Evolutionary conservation across 441 rosid species (phyloP).

Genomic region (Arabidopsis lyrata): DNA sequence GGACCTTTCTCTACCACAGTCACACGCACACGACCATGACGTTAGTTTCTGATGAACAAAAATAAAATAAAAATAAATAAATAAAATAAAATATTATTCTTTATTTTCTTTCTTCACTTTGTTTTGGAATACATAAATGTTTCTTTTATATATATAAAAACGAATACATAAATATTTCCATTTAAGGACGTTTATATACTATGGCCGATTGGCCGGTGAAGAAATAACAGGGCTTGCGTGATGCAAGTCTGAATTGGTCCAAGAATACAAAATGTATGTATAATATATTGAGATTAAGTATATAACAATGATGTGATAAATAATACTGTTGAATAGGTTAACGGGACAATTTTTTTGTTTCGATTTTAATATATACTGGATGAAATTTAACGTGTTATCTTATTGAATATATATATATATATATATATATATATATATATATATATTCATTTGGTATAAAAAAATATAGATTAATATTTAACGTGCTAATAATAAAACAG

Average conservation of each 20-base stretch:
- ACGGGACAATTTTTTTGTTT: neutral
- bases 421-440: too few relatives aligned
- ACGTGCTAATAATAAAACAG: too few relatives aligned
- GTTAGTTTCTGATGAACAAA: too few relatives aligned
- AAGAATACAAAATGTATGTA: neutral
- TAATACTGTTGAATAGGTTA: neutral
- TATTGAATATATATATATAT: too few relatives aligned
- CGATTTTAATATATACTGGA: neutral
- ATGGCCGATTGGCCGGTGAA: conserved; percentile 21
- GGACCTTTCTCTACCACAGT: conserved; percentile 18
- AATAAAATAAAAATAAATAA: too few relatives aligned
- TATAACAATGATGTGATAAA: neutral
- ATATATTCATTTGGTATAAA: too few relatives aligned
- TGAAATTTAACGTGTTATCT: too few relatives aligned
- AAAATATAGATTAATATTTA: too few relatives aligned
- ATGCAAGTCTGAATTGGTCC: neutral
- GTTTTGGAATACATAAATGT: conserved; percentile 23
- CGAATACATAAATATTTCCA: conserved; percentile 26
- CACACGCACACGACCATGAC: conserved; percentile 33
- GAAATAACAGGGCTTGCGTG: conserved; percentile 1
- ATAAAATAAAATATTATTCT: too few relatives aligned
- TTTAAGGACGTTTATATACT: conserved; percentile 19
- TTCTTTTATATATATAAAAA: neutral
- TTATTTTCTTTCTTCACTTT: neutral
- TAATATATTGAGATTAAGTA: neutral